phyloP scores from a whole-genome alignment of 768 basidiomycete species.

The Cystofilobasidium capitatum region DNA sequence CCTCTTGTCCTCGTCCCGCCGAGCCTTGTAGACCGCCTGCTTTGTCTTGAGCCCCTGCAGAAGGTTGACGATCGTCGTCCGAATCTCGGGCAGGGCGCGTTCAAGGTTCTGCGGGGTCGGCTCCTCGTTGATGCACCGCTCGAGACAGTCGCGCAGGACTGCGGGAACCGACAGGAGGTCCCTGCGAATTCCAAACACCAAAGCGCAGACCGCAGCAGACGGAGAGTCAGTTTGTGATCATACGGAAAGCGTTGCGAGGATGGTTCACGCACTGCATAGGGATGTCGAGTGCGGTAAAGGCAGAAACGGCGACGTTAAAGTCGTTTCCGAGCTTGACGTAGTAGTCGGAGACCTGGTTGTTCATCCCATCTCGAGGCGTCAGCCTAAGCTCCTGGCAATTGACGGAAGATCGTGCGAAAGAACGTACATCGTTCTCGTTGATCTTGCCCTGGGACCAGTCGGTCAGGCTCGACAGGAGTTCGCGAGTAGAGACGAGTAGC shows the following conservation, averaged over 20 bases:
- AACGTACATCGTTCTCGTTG: constrained; percentile 47
- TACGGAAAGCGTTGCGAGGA: neutral
- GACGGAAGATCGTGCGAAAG: constrained; percentile 18
- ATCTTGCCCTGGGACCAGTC: constrained; percentile 67
- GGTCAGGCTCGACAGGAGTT: constrained; percentile 80
- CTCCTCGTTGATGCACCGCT: constrained; percentile 83
- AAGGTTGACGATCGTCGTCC: constrained; percentile 84
- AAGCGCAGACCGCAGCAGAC: too few relatives aligned
- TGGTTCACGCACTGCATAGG: constrained; percentile 68
- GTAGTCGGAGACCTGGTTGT: constrained; percentile 84
- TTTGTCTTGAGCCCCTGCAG: constrained; percentile 85
- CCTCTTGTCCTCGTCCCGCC: constrained; percentile 20
- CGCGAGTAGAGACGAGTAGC: constrained; percentile 85
- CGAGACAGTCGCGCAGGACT: constrained; percentile 77
- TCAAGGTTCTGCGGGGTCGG: constrained; percentile 76
- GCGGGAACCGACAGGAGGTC: constrained; percentile 81
- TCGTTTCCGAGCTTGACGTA: constrained; percentile 95
- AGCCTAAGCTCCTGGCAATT: neutral
- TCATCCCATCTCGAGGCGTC: too few relatives aligned
- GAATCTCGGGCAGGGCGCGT: constrained; percentile 77
- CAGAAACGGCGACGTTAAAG: constrained; percentile 85
- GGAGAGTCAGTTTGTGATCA: neutral
- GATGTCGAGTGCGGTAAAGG: constrained; percentile 74
- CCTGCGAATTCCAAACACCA: too few relatives aligned
- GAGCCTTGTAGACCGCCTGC: constrained; percentile 60